Conservation (phyloP, 1,284 basidiomycete genomes). For the Anthracocystis setariae region DNA sequence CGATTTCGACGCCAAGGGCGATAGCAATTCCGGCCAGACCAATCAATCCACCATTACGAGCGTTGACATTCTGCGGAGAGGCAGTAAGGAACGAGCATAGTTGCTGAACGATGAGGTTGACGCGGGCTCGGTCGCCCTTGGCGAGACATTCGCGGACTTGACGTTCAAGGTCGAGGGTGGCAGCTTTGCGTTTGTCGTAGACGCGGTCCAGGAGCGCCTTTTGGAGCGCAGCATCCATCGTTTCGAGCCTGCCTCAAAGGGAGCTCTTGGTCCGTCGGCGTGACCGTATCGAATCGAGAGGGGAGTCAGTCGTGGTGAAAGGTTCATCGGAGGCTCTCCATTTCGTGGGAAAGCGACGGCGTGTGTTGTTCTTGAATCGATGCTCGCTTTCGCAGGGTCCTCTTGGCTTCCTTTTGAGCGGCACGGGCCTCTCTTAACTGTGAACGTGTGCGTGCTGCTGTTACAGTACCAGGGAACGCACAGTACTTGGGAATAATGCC, state of each 20-base stretch:
- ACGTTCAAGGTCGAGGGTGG: slow-evolving; percentile 95
- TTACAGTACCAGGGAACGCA: too few species aligned
- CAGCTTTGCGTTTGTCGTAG: slow-evolving; percentile 94
- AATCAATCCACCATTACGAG: slow-evolving; percentile 93
- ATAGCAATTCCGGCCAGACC: slow-evolving; percentile 96
- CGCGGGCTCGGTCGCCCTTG: slow-evolving; percentile 81
- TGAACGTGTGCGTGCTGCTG: too few species aligned
- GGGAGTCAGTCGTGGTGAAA: too few species aligned
- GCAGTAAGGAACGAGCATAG: slow-evolving; percentile 75
- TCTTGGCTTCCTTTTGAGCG: too few species aligned
- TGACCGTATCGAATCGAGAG: too few species aligned
- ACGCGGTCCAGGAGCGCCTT: slow-evolving; percentile 66
- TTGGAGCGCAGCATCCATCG: slow-evolving; percentile 58
- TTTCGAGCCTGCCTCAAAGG: not conserved
- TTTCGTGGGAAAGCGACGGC: too few species aligned
- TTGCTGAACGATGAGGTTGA: slow-evolving; percentile 90
- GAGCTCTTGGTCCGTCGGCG: too few species aligned
- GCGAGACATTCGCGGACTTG: slow-evolving; percentile 87
- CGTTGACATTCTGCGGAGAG: slow-evolving; percentile 71
- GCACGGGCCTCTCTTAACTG: too few species aligned
- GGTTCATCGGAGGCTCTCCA: too few species aligned
- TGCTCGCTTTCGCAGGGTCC: too few species aligned
- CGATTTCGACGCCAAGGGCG: slow-evolving; percentile 89
- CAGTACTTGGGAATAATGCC: too few species aligned
- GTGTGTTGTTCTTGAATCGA: too few species aligned